Base-by-base conservation (phyloP, 1,284 basidiomycete species). In the Leccinum fallax region DNA sequence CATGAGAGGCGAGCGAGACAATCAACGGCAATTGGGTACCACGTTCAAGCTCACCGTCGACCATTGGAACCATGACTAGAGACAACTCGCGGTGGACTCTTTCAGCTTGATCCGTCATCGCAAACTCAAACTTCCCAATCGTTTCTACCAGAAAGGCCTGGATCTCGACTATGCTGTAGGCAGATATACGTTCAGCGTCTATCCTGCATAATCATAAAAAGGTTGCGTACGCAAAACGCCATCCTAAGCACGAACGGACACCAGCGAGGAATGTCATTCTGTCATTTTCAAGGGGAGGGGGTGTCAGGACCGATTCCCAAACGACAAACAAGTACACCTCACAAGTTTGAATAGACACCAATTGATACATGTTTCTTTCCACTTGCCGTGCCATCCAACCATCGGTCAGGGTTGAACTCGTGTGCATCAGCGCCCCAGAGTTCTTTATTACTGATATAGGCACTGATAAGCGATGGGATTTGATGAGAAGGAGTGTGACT, bases 261-360 rank as follows among this genome's bases (percentile, higher is more conserved):
- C 81, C 82, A n/a, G 77, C 75, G 21, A 77, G 66, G 63, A 83
- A 85, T 9, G 77, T 80, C 66, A 83, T 69, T 46, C 80, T 83
- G 19, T 36, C 4, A 34, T 56, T 26, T 32, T 48, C 11, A 30
- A 8, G 16, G 15, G 46, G 34, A 58, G 32, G 32, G 32, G 4
- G 32, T 58, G 36, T 54, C 19, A 54, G 60, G 36, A 57, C 61
- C 46, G 9, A 16, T 40, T 10, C 11, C n/a, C 1, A 16, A 19
- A 21, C 19, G 34, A 30, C 21, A 53, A 13, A 58, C 38, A 51
- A 6, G 3, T 0, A 56, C n/a, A 24, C 26, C 83, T 67, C 64
- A 86, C 85, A 86, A 68, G 69, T 84, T 84, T 8, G 77, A 78
- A 63, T 83, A 81, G 11, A 83, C 76, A 1, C 85, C 83, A 5